Evolutionary conservation across 2,329 filamentous ascomycete species (phyloP), one percentile per base, ranked within the genome.

Genomic region (Botryotinia globosa): DNA sequence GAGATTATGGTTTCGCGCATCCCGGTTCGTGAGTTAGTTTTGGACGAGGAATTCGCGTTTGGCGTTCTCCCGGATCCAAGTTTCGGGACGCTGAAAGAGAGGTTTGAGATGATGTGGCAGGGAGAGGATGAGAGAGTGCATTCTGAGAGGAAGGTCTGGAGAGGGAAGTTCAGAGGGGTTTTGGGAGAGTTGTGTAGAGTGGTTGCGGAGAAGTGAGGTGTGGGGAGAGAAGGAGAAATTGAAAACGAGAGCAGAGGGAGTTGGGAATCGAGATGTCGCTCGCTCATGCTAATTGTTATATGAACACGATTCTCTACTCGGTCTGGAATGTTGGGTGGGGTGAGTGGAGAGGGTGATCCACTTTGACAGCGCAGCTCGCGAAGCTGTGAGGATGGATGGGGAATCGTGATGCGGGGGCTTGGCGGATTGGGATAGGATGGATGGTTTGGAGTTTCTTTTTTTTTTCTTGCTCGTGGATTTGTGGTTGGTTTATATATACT

Each of bases 101-200:
- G 65, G 0, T 67, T 56, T 22, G 25, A 42, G 18, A 34, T 29
- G n/a, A 29, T 39, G 34, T 67, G 48, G 48, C 48, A 54, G 34
- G 39, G 10, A 22, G 65, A 56, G 16, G 65, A 67, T 56, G 65
- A 67, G 48, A n/a, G 9, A 5, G 48, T 67, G 34, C 65, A 67
- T 54, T 5, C 10, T 7, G 65, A 54, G 34, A 54, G 48, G 34
- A 39, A 12, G 34, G 37, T 67, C 22, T 67, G 65, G 65, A 56
- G 65, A 22, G 9, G 48, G 6, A 56, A 18, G 7, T 67, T 67
- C 14, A 29, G 65, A 29, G 65, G 65, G 9, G 65, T 67, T 20
- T 32, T 67, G n/a, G 65, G 34, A 18, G 65, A 56, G 25, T 42
- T 67, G 34, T 22, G 51, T n/a, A 56, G 8, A 8, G n/a, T 56